phyloP scores from a whole-genome alignment of 768 basidiomycete species.

The Leccinellum luteum region DNA sequence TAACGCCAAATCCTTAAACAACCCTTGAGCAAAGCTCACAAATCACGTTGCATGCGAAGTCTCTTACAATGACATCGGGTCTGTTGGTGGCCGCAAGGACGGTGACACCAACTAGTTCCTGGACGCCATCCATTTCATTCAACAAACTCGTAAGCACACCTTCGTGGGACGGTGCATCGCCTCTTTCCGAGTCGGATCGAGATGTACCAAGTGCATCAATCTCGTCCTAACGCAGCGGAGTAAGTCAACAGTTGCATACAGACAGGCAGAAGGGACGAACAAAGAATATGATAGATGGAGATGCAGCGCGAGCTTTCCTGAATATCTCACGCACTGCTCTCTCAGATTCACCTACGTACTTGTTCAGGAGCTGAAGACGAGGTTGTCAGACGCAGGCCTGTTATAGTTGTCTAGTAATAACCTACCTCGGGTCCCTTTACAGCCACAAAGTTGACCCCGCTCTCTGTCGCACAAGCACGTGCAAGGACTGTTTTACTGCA shows the following conservation, averaged over 20 bases:
- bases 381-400: not conserved
- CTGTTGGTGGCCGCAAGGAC: conserved; percentile 95
- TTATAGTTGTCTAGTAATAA: not conserved
- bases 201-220: conserved; percentile 91
- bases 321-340: conserved; percentile 93
- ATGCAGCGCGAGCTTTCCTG: conserved; percentile 88
- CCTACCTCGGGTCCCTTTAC: conserved; percentile 96
- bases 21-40: not conserved
- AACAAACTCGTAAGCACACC: conserved; percentile 91
- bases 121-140: conserved; percentile 99
- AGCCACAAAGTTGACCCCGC: conserved; percentile 93
- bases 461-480: conserved; percentile 88
- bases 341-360: conserved; percentile 97
- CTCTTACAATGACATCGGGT: conserved; percentile 87
- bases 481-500: conserved; percentile 95
- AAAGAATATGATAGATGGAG: conserved; percentile 96
- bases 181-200: conserved; percentile 54
- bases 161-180: conserved; percentile 61
- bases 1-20: conserved; percentile 79
- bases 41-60: conserved; percentile 9
- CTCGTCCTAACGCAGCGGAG: conserved; percentile 71
- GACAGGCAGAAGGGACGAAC: conserved; percentile 43
- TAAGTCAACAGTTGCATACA: not conserved
- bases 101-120: conserved; percentile 92
- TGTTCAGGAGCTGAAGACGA: conserved; percentile 77